Evolutionary conservation across 306 rosid genomes (phyloP), one percentile per base, ranked within the genome.

Genomic region (Herpetospermum pedunculosum): DNA sequence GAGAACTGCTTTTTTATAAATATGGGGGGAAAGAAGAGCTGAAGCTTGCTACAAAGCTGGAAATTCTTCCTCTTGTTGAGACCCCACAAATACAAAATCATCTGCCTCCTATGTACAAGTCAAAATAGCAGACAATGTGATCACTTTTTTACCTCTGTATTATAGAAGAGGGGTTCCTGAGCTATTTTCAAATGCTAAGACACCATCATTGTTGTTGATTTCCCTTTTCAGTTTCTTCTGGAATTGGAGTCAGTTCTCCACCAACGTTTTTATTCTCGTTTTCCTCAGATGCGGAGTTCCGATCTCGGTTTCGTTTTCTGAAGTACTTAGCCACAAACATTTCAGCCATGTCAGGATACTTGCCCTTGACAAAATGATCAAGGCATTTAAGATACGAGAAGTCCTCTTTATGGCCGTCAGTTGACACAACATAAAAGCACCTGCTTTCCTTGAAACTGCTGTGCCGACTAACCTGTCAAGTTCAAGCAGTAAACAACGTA

Each of bases 301-400:
- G 78, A 57, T 80, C 70, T 44, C 76, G 78, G 75, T 75, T 70
- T 57, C 83, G 85, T 41, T 79, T 85, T 54, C 79, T 63, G 60
- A 91, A 93, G 76, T 89, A 94, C 80, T 94, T 94, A 16, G 74
- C 71, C 1, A 46, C 25, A 64, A 94, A 94, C 1, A 83, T 57
- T n/a, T 89, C 97, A 0, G 92, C 96, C 38, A 79, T 5, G 5
- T 88, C 91, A 1, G 92, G 87, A 83, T 80, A 88, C 81, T 87
- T 91, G 74, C 72, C 76, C 79, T 26, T 88, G 13, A 91, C 29
- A 0, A 79, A 74, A 78, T 81, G 89, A 4, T 83, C 96, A 48
- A 94, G 74, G 81, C 97, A 89, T 71, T 94, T 94, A 1, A 87
- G 74, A 49, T 89, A 91, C 0, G 98, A 94, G 43, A 94, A 94